Evolutionary conservation across 2,329 filamentous ascomycete genomes (phyloP).

Genomic region (Pseudogymnoascus sp.): DNA sequence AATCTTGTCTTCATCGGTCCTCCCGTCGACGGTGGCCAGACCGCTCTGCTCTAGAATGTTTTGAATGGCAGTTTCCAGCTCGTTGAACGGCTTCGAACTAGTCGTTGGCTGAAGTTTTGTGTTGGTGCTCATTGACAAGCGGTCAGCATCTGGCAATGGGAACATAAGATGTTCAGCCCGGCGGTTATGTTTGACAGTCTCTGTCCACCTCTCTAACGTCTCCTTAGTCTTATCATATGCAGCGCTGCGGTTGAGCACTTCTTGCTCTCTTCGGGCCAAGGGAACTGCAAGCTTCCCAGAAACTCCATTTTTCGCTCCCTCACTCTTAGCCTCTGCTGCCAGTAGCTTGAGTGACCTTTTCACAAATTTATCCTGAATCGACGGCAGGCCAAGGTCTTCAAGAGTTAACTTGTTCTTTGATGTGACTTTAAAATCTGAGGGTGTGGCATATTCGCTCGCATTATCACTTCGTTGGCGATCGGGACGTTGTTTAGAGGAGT

Average conservation of each 20-base stretch:
- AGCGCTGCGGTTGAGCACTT: slow-evolving; percentile 68
- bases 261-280: slow-evolving; percentile 77
- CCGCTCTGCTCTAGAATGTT: slow-evolving; percentile 87
- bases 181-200: slow-evolving; percentile 90
- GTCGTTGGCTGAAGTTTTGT: slow-evolving; percentile 59
- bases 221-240: slow-evolving; percentile 90
- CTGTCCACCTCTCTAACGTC: slow-evolving; percentile 82
- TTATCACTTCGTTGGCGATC: slow-evolving; percentile 30
- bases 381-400: slow-evolving; percentile 63
- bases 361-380: slow-evolving; percentile 64
- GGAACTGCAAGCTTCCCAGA: slow-evolving; percentile 72
- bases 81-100: slow-evolving; percentile 59
- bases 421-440: slow-evolving; percentile 49
- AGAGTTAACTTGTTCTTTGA: slow-evolving; percentile 62
- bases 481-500: slow-evolving; percentile 21
- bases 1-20: slow-evolving; percentile 55
- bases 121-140: slow-evolving; percentile 48
- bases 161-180: slow-evolving; percentile 86
- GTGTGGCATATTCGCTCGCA: slow-evolving; percentile 54
- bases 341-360: slow-evolving; percentile 74
- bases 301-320: slow-evolving; percentile 39
- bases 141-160: slow-evolving; percentile 66
- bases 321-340: slow-evolving; percentile 49
- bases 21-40: slow-evolving; percentile 50
- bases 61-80: slow-evolving; percentile 79